Percentiles rank a stretch among this genome's conserved stretches.
These are phyloP conservation scores for Yamadazyma buinensis DNA, from an alignment of 1,139 yeast species.

Conservation along the genomic window DNA sequence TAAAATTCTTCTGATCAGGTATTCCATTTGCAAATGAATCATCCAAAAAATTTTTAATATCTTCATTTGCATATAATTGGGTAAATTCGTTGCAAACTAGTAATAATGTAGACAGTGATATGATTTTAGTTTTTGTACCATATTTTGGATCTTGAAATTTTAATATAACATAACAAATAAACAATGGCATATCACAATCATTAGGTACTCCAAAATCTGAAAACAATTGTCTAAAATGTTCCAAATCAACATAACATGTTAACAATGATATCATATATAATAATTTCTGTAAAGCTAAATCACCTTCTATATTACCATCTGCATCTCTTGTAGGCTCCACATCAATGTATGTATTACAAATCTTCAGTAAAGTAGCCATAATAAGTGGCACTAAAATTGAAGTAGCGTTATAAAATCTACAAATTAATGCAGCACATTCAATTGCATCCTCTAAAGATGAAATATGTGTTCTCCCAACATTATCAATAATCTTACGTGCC, in stretches of 20 bases:
- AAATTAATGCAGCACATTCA: constrained; percentile 60
- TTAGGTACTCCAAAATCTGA: constrained; percentile 41
- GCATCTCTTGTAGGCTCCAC: too few species aligned
- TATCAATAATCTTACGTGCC: constrained; percentile 48
- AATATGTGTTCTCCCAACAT: constrained; percentile 48
- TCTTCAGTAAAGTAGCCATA: not conserved
- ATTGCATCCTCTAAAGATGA: constrained; percentile 65
- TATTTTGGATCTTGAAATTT: not conserved
- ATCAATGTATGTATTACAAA: not conserved
- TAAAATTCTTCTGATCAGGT: not conserved
- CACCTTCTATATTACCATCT: constrained; percentile 17
- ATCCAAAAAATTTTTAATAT: not conserved
- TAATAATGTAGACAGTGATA: not conserved
- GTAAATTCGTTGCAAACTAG: not conserved
- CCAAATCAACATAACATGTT: constrained; percentile 65
- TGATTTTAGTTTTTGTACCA: not conserved
- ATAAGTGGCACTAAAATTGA: not conserved
- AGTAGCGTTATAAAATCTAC: constrained; percentile 26
- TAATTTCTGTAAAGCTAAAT: constrained; percentile 41
- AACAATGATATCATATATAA: constrained; percentile 64
- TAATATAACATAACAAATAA: constrained; percentile 49
- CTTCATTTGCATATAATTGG: not conserved
- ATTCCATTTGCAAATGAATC: not conserved
- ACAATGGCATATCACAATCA: constrained; percentile 53
- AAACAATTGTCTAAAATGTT: constrained; percentile 32